Evolutionary conservation across 164 flowering plant species (phyloP).

Genomic region (Dillenia suffruticosa): DNA sequence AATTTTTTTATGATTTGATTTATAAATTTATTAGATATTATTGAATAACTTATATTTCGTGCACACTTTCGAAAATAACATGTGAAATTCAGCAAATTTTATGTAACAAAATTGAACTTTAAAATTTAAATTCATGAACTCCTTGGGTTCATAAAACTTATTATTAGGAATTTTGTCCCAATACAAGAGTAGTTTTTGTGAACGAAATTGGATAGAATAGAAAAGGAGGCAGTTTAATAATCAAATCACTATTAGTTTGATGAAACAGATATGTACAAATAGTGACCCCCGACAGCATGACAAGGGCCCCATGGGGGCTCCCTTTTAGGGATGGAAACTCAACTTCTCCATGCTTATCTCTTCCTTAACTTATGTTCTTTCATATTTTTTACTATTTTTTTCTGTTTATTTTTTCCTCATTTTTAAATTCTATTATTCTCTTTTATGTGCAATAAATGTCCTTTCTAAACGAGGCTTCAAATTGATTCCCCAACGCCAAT

Average conservation of each 20-base stretch:
- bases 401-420: not conserved
- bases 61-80: too few species aligned
- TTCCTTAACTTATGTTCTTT: slow-evolving; percentile 6
- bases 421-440: not conserved
- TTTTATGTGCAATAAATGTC: slow-evolving; percentile 22
- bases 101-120: not conserved
- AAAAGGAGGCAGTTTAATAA: slow-evolving; percentile 17
- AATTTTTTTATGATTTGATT: too few species aligned
- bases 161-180: too few species aligned
- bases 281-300: slow-evolving; percentile 46
- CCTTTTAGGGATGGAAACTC: slow-evolving; percentile 22
- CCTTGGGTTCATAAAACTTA: too few species aligned
- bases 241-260: slow-evolving; percentile 17
- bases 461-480: slow-evolving; percentile 16
- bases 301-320: slow-evolving; percentile 28
- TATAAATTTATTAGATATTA: too few species aligned
- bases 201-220: slow-evolving; percentile 2
- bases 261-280: slow-evolving; percentile 28
- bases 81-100: too few species aligned
- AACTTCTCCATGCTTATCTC: slow-evolving; percentile 43
- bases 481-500: slow-evolving; percentile 9
- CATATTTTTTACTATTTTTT: slow-evolving; percentile 3
- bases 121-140: too few species aligned
- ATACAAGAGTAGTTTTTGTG: not conserved
- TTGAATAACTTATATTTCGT: too few species aligned